Conservation (phyloP, 2,329 filamentous ascomycete genomes). For the Mariannaea elegans region DNA sequence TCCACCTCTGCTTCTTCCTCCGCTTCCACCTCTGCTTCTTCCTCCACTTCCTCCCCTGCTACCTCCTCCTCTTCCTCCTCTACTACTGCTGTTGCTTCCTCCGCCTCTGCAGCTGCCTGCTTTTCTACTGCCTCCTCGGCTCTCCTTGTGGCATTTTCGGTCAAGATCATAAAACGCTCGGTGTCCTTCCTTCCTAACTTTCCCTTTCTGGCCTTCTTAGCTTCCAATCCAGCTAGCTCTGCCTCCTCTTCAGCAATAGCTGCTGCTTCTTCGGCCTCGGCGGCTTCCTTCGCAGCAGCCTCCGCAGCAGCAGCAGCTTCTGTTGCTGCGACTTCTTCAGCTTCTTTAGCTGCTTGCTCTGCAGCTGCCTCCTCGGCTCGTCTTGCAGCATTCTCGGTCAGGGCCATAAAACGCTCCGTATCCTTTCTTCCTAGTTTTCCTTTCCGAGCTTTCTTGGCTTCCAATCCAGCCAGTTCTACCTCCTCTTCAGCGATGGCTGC, state of each 20-base stretch:
- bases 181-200: conserved; percentile 36
- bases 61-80: no score
- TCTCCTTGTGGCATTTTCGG: conserved; percentile 29
- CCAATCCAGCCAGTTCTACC: conserved; percentile 29
- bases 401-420: conserved; percentile 24
- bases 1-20: conserved; percentile 26
- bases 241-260: conserved; percentile 28
- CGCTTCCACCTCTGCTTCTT: conserved; percentile 42
- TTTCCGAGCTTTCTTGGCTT: conserved; percentile 29
- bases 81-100: conserved; percentile 31
- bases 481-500: conserved; percentile 30
- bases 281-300: conserved; percentile 26
- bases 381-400: conserved; percentile 28
- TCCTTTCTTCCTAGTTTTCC: conserved; percentile 35
- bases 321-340: conserved; percentile 37
- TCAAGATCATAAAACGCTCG: conserved; percentile 27
- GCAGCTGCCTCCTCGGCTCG: conserved; percentile 12
- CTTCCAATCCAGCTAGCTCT: conserved; percentile 30
- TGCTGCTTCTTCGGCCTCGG: conserved; percentile 17
- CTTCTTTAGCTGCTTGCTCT: conserved; percentile 30
- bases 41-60: conserved; percentile 41
- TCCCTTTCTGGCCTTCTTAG: conserved; percentile 35
- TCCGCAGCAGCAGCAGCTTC: conserved; percentile 43
- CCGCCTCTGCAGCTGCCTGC: conserved; percentile 41
- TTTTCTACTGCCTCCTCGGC: conserved; percentile 43